Evolutionary conservation across 305 asterid species (phyloP), one percentile per base, ranked within the genome.

Genomic region (Striga hermonthica): DNA sequence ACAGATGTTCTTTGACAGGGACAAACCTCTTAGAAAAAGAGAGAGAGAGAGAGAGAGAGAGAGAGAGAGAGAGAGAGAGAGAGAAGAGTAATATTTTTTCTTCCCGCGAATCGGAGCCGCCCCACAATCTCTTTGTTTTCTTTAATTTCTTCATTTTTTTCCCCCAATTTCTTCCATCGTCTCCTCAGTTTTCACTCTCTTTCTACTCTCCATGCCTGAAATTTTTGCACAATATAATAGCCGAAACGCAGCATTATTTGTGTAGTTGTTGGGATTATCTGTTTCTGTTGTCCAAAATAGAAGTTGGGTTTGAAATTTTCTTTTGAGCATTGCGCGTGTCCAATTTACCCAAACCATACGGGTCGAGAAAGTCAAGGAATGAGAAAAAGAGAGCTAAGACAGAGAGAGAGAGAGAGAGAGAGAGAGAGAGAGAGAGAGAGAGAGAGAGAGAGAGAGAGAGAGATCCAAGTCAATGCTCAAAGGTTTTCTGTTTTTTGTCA

Each of bases 321-420:
- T 77, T 72, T 75, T 70, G 73, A 71, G 62, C 83, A 47, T 70
- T 72, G 80, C 74, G 81, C 72, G 73, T 72, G 74, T 78, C 60
- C 67, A 15, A 72, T 68, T 68, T 57, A 61, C 35, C 69, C 70
- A 72, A 66, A 50, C 68, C 72, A 79, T 12, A 58, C 64, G 50
- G 74, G 74, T 69, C 49, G 47, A 39, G 15, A 64, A 78, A 79
- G 92, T 87, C 88, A 85, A 85, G 74, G 56, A 58, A 3, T 44
- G 31, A 22, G 31, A 22, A 22, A 22, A 22, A 22, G 31, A 22
- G 31, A 22, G 31, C 31, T 0, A 22, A 22, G 31, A 22, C 31
- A 0, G 31, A 22, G 31, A n/a, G 50, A 28, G 76, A 71, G 31
- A 66, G 63, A 38, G 69, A 70, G 64, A 52, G 72, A 9, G n/a